Evolutionary conservation across 2,329 filamentous ascomycete species (phyloP).

Genomic region (Fusarium marasasianum): DNA sequence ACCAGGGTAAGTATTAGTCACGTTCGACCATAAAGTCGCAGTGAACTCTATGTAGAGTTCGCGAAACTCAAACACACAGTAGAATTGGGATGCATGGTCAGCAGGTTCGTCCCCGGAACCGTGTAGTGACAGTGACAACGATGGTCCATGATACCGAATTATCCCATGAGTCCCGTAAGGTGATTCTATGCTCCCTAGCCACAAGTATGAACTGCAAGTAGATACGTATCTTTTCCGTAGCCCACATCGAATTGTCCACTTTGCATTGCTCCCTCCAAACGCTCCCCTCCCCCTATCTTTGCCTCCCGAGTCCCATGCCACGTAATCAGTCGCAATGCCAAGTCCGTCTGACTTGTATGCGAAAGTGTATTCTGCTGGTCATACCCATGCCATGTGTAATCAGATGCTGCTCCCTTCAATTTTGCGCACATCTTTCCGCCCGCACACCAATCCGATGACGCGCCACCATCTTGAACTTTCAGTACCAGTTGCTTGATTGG

Average conservation of each 20-base stretch:
- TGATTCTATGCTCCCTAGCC: accelerated
- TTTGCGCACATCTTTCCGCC: neutral
- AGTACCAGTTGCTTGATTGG: no score
- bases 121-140: no score
- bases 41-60: neutral
- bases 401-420: neutral
- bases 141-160: no score
- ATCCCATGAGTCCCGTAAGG: no score
- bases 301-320: neutral
- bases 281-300: neutral
- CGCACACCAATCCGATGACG: neutral
- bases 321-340: neutral
- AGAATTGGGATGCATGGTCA: accelerated
- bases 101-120: no score
- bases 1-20: no score
- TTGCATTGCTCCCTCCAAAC: neutral
- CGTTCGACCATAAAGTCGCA: no score
- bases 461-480: neutral
- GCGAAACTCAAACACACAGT: no score
- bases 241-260: neutral
- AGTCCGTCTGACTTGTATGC: neutral
- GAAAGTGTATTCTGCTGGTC: neutral
- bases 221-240: neutral
- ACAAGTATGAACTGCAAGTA: neutral
- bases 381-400: neutral